These are phyloP conservation scores for Ophidiomyces ophidiicola DNA, from an alignment of 2,329 filamentous ascomycete species.

Conservation along the genomic window DNA sequence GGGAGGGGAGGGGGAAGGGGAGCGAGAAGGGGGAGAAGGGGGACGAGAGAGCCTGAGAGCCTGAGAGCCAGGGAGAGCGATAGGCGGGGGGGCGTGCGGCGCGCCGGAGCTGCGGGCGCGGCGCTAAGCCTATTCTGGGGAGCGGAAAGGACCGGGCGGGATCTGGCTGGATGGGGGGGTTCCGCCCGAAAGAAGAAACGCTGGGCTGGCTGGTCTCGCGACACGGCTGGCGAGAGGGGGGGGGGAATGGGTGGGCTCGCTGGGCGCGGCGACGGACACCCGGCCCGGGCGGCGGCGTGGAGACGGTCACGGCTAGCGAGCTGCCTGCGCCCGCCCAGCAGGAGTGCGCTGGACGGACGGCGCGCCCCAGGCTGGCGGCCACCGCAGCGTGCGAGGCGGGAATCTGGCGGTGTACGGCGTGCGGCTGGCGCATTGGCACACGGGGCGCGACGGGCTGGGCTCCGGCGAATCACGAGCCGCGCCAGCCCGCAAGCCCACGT, in stretches of 20 bases:
- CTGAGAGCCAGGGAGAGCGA: too few relatives aligned
- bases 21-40: too few relatives aligned
- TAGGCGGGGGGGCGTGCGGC: too few relatives aligned
- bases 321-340: neutral
- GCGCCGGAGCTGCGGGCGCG: too few relatives aligned
- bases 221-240: neutral
- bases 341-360: neutral
- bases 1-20: too few relatives aligned
- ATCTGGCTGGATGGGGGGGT: slow-evolving; percentile 4
- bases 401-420: slow-evolving; percentile 4
- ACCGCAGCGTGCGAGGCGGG: too few relatives aligned
- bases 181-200: slow-evolving; percentile 2
- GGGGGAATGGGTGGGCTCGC: neutral
- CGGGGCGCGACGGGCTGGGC: slow-evolving; percentile 5
- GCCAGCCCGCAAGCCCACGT: neutral
- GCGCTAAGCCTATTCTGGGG: slow-evolving; percentile 3
- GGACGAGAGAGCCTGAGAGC: too few relatives aligned
- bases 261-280: too few relatives aligned
- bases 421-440: neutral
- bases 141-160: slow-evolving; percentile 12
- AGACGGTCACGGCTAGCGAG: too few relatives aligned
- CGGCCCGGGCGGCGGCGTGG: too few relatives aligned
- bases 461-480: slow-evolving; percentile 12
- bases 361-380: too few relatives aligned
- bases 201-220: neutral